These are phyloP conservation scores for Isoetes taiwanensis DNA, from an alignment of 75 land plant genomes.

Conservation along the genomic window DNA sequence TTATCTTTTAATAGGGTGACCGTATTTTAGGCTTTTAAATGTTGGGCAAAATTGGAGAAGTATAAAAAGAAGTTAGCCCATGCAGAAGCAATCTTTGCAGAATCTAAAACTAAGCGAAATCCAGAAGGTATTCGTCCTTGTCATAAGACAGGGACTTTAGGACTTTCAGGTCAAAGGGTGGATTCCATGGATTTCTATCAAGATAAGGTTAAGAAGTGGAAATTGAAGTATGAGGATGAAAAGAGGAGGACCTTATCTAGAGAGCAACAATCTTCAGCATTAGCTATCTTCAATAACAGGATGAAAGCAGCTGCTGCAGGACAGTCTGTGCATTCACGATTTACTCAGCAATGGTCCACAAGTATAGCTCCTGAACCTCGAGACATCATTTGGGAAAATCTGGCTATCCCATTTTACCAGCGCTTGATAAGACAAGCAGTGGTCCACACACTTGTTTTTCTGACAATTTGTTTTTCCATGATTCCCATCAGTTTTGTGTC, in stretches of 20 bases:
- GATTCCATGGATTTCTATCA: constrained; percentile 58
- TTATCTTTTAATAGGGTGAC: too few species aligned
- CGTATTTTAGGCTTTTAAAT: constrained; percentile 45
- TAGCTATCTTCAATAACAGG: constrained; percentile 59
- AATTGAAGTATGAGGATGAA: constrained; percentile 35
- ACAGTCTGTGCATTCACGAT: constrained; percentile 53
- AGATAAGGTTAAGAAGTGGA: constrained; percentile 42
- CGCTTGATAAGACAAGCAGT: constrained; percentile 35
- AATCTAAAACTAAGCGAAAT: constrained; percentile 31
- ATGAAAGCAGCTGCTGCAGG: constrained; percentile 59
- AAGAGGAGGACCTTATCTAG: constrained; percentile 37
- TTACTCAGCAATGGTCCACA: constrained; percentile 55
- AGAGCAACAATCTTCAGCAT: constrained; percentile 45
- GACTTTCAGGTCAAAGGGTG: constrained; percentile 53
- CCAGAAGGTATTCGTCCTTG: constrained; percentile 54
- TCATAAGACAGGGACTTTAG: constrained; percentile 51
- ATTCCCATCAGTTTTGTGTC: constrained; percentile 69
- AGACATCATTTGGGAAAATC: constrained; percentile 55
- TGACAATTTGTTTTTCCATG: constrained; percentile 77
- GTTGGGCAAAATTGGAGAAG: constrained; percentile 44
- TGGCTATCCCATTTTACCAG: constrained; percentile 27
- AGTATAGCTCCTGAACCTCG: constrained; percentile 77
- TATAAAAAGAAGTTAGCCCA: constrained; percentile 55
- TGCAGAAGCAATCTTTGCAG: constrained; percentile 46
- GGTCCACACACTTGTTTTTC: constrained; percentile 44